Base-by-base conservation (phyloP, 495 filamentous ascomycete species). In the Hyaloscypha variabilis region DNA sequence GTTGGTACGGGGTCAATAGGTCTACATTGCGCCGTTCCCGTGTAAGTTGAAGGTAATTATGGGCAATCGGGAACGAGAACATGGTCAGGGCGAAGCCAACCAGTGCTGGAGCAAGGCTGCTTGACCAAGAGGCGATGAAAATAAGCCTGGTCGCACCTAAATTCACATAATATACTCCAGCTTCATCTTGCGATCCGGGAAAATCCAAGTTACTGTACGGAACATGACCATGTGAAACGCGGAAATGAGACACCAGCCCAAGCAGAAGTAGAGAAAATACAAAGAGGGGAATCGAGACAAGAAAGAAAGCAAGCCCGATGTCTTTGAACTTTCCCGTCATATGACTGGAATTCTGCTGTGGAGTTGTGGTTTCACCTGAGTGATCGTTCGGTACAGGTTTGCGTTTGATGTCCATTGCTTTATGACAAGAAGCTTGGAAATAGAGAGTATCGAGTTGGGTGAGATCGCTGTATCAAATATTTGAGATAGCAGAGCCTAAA, bases 111-210 rank as follows among this genome's bases (percentile, higher is more conserved):
- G 56, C 56, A 10, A 58, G 11, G 26, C 28, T 58, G n/a, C 56
- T 58, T 8, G 28, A 58, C 56, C 56, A 58, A n/a, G 56, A 58
- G 14, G 56, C 56, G 8, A 58, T 34, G 24, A 25, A 14, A 4
- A 39, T 34, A 29, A 58, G 56, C 3, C 3, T 6, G 23, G 56
- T 58, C n/a, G 56, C 56, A 29, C 26, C 36, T 17, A 58, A 8
- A 14, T 39, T 39, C 14, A 39, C 56, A n/a, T 34, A 58, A n/a
- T 34, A 58, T 3, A 58, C n/a, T 8, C 30, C 30, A 31, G 28
- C 2, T 19, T 58, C 56, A 39, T 58, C 56, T 26, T 8, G 3
- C 19, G 14, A 8, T 17, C 19, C 26, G 3, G 2, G 24, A 8
- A 24, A 6, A 4, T 31, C 4, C 3, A 58, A 21, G n/a, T 34